These are phyloP conservation scores for Cinnamomum micranthum DNA, from an alignment of 164 flowering plant species.

Conservation along the genomic window DNA sequence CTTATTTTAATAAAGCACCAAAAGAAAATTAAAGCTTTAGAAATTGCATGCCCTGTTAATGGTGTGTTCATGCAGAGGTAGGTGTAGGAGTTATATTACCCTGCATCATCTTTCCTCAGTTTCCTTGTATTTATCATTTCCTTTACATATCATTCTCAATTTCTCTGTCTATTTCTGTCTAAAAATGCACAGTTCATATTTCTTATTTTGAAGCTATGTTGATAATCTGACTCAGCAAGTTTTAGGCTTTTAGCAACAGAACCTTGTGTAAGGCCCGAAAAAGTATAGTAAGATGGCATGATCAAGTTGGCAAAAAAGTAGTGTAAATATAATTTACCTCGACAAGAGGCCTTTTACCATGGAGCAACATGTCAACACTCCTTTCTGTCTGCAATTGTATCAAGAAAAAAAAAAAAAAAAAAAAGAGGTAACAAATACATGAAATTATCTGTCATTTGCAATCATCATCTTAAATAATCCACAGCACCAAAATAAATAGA, in stretches of 20 bases:
- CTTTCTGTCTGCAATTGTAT: conserved; percentile 44
- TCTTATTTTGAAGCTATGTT: too few relatives aligned
- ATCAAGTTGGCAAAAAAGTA: not conserved
- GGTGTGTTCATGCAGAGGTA: too few relatives aligned
- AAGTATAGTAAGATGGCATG: not conserved
- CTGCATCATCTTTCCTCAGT: too few relatives aligned
- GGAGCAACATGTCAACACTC: conserved; percentile 55
- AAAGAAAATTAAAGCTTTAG: too few relatives aligned
- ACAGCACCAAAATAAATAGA: not conserved
- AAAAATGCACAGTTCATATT: too few relatives aligned
- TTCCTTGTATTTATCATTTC: too few relatives aligned
- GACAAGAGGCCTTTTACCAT: conserved; percentile 50
- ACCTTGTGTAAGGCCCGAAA: not conserved
- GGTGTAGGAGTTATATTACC: too few relatives aligned
- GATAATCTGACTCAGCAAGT: too few relatives aligned
- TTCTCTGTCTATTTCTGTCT: too few relatives aligned
- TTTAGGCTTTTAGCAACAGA: not conserved
- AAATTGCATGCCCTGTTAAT: too few relatives aligned
- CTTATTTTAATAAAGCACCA: too few relatives aligned
- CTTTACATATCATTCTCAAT: too few relatives aligned
- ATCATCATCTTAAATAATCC: not conserved
- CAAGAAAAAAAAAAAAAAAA: conserved; percentile 4
- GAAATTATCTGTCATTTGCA: not conserved
- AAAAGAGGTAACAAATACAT: not conserved
- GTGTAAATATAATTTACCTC: conserved; percentile 11